Base-by-base conservation (phyloP, 208 protist species). In the Crithidia expoeki region DNA sequence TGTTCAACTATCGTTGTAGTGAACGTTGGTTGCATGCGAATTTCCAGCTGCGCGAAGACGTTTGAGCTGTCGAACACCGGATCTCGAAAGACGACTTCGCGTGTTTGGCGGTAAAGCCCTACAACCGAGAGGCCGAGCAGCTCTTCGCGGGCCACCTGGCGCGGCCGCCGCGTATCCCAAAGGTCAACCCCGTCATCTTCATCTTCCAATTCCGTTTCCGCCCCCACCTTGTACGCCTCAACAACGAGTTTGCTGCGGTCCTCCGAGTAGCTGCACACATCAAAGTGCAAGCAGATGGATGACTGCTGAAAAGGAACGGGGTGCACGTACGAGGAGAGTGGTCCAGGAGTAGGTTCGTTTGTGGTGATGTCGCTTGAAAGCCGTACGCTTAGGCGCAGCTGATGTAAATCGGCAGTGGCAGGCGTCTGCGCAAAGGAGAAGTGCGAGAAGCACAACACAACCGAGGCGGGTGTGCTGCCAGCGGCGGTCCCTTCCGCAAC, bases 311-410 rank as follows among this genome's bases (percentile, higher is more conserved):
- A 63, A 2, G 90, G 90, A 21, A 96, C 77, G n/a, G 76, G 78
- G 57, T 96, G 90, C 11, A 96, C 83, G 78, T 86, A 96, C 4
- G 88, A 93, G 11, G 90, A 96, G 56, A 92, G 92, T 4, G 88
- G 84, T 5, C 86, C 90, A 0, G 82, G 67, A 10, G 66, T 71
- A 7, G 90, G 90, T 25, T 88, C 79, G 27, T 82, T 82, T 1
- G 88, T 96, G 2, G 86, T 86, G 27, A 96, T 87, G 71, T 96
- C 90, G 34, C 72, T 83, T 14, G 86, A 92, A 4, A 94, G 73
- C 10, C 86, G 80, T 32, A 96, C 86, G 47, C 79, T 78, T 32
- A 96, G 68, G 47, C 90, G 87, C 63, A 94, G 89, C 70, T 90
- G 82, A 12, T 81, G 72, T 68, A 96, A 72, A 49, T 90, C 81